phyloP scores from a whole-genome alignment of 768 basidiomycete species.

The Galerina marginata region DNA sequence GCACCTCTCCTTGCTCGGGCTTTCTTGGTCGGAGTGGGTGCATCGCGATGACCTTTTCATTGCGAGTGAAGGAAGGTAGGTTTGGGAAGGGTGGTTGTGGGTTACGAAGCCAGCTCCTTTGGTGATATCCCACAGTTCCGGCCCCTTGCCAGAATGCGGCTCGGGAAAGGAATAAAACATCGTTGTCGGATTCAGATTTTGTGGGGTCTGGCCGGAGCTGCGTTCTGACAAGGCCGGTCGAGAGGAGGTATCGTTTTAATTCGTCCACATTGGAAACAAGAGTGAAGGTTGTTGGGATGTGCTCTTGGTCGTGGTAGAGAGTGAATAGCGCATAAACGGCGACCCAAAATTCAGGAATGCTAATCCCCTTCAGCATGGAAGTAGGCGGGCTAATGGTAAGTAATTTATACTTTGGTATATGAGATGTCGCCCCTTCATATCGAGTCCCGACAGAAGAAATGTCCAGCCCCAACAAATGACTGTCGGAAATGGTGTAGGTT shows the following conservation, averaged over 20 bases:
- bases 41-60: conserved; percentile 49
- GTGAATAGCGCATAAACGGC: conserved; percentile 48
- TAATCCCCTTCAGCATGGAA: conserved; percentile 16
- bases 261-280: conserved; percentile 35
- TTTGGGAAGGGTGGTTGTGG: conserved; percentile 39
- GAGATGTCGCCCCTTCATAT: conserved; percentile 32
- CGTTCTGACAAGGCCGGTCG: conserved; percentile 40
- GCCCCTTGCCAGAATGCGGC: conserved; percentile 58
- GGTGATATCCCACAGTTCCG: conserved; percentile 41
- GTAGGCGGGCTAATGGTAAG: conserved; percentile 25
- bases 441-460: conserved; percentile 33
- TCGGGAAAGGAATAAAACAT: conserved; percentile 44
- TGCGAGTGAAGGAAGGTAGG: conserved; percentile 48
- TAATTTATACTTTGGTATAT: conserved; percentile 34
- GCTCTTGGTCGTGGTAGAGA: conserved; percentile 41
- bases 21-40: conserved; percentile 59
- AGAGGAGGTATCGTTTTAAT: conserved; percentile 41
- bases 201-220: conserved; percentile 15
- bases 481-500: conserved; percentile 20
- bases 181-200: conserved; percentile 16
- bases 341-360: conserved; percentile 44
- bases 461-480: conserved; percentile 25
- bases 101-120: conserved; percentile 32
- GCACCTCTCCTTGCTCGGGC: conserved; percentile 41
- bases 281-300: conserved; percentile 44